phyloP scores from a whole-genome alignment of 1,139 yeast species.

The Lodderomyces orthopsilosis region DNA sequence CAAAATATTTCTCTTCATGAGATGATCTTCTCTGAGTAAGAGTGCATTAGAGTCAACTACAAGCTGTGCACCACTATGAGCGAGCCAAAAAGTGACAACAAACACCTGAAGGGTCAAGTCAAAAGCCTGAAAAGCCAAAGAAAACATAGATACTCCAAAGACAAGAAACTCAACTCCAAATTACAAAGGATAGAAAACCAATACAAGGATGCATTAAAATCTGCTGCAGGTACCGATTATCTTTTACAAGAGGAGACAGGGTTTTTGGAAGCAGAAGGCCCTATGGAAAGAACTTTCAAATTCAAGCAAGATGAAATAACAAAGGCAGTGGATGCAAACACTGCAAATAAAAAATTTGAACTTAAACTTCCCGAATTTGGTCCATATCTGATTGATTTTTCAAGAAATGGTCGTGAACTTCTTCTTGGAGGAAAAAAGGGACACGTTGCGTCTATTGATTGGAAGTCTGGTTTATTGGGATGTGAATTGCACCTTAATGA shows the following conservation, averaged over 20 bases:
- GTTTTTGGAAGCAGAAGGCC: slow-evolving; percentile 81
- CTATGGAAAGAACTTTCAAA: slow-evolving; percentile 84
- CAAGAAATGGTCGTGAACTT: slow-evolving; percentile 83
- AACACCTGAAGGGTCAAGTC: neutral
- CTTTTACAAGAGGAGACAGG: slow-evolving; percentile 84
- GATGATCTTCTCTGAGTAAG: slow-evolving; percentile 7
- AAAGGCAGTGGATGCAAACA: slow-evolving; percentile 73
- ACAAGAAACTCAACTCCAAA: slow-evolving; percentile 62
- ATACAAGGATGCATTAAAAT: slow-evolving; percentile 71
- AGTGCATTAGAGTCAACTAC: neutral
- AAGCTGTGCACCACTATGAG: neutral
- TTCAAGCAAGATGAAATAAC: slow-evolving; percentile 79
- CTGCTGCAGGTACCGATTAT: slow-evolving; percentile 86
- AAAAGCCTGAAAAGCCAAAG: slow-evolving; percentile 16
- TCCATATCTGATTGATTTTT: slow-evolving; percentile 78
- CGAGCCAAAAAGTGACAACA: slow-evolving; percentile 12
- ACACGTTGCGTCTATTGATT: slow-evolving; percentile 93
- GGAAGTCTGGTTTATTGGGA: slow-evolving; percentile 82
- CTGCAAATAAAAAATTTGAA: slow-evolving; percentile 73
- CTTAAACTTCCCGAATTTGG: slow-evolving; percentile 76
- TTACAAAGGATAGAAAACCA: slow-evolving; percentile 67
- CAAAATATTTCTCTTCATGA: neutral
- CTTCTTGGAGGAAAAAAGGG: slow-evolving; percentile 89
- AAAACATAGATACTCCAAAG: slow-evolving; percentile 35
- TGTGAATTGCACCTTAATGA: slow-evolving; percentile 86